phyloP scores from a whole-genome alignment of 139 green algal species.

The Haematococcus sp. region DNA sequence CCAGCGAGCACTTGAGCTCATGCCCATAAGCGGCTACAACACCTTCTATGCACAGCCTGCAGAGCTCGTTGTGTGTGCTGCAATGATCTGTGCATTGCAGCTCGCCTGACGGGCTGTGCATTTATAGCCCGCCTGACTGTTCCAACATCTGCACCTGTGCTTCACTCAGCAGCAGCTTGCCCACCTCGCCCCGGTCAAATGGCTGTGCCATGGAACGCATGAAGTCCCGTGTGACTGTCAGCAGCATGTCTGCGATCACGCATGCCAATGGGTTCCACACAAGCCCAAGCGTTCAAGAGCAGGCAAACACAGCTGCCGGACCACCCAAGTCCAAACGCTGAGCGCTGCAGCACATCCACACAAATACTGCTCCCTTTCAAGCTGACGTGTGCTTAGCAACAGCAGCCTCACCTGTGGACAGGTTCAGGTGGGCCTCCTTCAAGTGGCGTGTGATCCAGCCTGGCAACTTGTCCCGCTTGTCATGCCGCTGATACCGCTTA shows the following conservation, averaged over 20 bases:
- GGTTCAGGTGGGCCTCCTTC: constrained; percentile 90
- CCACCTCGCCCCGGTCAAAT: constrained; percentile 58
- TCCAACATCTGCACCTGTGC: constrained; percentile 64
- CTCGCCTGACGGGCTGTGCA: no score
- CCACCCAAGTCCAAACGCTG: neutral
- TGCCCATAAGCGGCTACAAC: no score
- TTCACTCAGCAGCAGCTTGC: constrained; percentile 73
- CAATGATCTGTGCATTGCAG: no score
- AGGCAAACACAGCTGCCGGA: constrained; percentile 1
- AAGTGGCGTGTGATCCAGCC: constrained; percentile 92
- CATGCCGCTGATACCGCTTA: constrained; percentile 90
- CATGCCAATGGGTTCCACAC: neutral
- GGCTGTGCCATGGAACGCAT: constrained; percentile 94
- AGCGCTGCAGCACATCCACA: neutral
- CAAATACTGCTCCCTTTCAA: neutral
- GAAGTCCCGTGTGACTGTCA: constrained; percentile 88
- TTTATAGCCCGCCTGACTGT: no score
- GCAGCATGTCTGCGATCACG: constrained; percentile 75
- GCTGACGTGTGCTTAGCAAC: neutral
- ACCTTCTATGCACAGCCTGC: no score
- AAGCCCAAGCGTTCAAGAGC: neutral
- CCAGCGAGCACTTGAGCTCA: no score
- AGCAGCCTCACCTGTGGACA: constrained; percentile 65
- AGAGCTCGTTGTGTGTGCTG: no score
- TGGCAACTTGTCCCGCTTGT: constrained; percentile 97